These are phyloP conservation scores for Trichocomaceae sp. DNA, from an alignment of 2,329 filamentous ascomycete species.

Conservation along the genomic window DNA sequence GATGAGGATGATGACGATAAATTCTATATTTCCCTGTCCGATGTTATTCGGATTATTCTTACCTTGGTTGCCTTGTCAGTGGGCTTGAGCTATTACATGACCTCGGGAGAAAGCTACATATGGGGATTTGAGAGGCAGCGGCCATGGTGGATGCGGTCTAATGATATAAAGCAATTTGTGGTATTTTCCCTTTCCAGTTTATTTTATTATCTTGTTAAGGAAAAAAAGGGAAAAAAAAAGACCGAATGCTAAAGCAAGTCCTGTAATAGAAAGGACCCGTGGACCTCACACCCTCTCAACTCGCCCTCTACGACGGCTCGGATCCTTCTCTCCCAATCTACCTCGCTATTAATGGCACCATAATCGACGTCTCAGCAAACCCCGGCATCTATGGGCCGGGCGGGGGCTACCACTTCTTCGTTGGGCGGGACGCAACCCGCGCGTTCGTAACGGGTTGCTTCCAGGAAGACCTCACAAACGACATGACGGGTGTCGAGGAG, in stretches of 20 bases:
- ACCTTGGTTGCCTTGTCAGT: constrained; percentile 61
- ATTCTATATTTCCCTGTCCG: constrained; percentile 45
- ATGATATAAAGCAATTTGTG: constrained; percentile 54
- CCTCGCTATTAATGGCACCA: constrained; percentile 68
- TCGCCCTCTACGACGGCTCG: constrained; percentile 68
- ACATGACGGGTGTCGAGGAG: constrained; percentile 78
- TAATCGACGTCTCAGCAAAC: constrained; percentile 58
- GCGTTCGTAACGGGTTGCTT: constrained; percentile 94
- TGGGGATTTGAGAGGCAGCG: constrained; percentile 53
- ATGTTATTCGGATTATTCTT: constrained; percentile 62
- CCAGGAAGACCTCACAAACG: constrained; percentile 71
- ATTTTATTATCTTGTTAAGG: neutral
- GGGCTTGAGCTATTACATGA: constrained; percentile 69
- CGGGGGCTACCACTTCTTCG: constrained; percentile 79
- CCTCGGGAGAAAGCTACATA: constrained; percentile 60
- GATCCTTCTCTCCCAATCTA: constrained; percentile 74
- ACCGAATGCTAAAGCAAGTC: neutral
- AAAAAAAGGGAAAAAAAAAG: neutral
- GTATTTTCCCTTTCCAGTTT: constrained; percentile 38
- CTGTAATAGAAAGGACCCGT: constrained; percentile 51
- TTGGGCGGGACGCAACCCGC: constrained; percentile 77
- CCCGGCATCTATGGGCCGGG: constrained; percentile 66
- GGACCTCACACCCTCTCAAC: constrained; percentile 66
- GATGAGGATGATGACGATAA: constrained; percentile 10
- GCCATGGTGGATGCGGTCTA: constrained; percentile 55